Evolutionary conservation across 805 yeast genomes (phyloP).

Genomic region (Phaffomyces opuntiae): DNA sequence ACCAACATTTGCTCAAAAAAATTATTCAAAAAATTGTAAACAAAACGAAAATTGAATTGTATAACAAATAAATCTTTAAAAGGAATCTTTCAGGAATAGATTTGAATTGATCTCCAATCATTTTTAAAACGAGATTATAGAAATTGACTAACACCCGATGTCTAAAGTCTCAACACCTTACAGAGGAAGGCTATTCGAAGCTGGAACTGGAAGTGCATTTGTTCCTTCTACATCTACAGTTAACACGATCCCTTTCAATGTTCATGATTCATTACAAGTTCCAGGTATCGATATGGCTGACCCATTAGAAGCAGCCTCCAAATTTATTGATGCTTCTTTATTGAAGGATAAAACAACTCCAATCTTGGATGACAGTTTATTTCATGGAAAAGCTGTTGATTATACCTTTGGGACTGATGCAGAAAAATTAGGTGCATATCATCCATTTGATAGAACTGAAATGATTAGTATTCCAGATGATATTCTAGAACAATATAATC

Average conservation of each 20-base stretch:
- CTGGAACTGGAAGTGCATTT: neutral
- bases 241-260: conserved; percentile 11
- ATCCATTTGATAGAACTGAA: conserved; percentile 71
- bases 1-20: neutral
- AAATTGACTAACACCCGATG: conserved; percentile 6
- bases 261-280: conserved; percentile 27
- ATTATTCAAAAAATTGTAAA: conserved; percentile 5
- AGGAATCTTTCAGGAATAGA: neutral
- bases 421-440: conserved; percentile 41
- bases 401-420: conserved; percentile 56
- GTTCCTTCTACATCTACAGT: conserved; percentile 8
- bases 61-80: neutral
- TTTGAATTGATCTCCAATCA: neutral
- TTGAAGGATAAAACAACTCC: conserved; percentile 53
- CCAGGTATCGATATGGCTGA: conserved; percentile 26
- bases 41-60: neutral
- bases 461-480: conserved; percentile 74
- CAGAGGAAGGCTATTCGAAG: conserved; percentile 16
- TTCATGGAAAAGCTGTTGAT: conserved; percentile 50
- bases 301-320: conserved; percentile 49
- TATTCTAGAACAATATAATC: conserved; percentile 64
- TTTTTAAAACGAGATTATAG: neutral
- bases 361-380: conserved; percentile 41
- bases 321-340: conserved; percentile 52
- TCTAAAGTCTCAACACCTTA: conserved; percentile 21